Conservation (phyloP, 495 filamentous ascomycete species). For the Aspergillus conjunctus region DNA sequence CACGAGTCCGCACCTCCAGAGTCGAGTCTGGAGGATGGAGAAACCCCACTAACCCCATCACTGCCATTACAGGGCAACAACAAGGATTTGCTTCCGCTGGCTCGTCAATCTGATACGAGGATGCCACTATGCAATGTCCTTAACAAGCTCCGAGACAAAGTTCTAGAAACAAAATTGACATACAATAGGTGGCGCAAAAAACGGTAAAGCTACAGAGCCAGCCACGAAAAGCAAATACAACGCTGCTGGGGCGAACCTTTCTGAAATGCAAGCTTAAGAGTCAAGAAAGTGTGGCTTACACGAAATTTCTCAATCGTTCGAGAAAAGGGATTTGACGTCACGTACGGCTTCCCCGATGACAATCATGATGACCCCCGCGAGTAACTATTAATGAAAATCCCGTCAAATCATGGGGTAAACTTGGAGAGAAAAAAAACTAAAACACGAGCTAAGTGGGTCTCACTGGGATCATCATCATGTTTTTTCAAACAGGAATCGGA, state of each 20-base stretch:
- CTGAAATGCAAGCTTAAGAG: not conserved
- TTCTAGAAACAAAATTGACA: not conserved
- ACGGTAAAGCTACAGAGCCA: not conserved
- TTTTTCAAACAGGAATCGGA: not conserved
- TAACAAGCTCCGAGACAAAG: not conserved
- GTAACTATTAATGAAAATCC: too few species aligned
- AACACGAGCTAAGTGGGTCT: too few species aligned
- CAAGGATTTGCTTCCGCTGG: not conserved
- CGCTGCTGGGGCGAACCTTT: not conserved
- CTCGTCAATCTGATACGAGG: not conserved
- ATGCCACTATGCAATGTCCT: not conserved
- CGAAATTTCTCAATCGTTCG: not conserved
- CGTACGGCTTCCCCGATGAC: slow-evolving; percentile 19
- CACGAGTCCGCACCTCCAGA: too few species aligned
- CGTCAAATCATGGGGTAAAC: not conserved
- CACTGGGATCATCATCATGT: not conserved
- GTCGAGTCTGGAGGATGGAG: slow-evolving; percentile 9
- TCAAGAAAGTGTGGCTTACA: not conserved
- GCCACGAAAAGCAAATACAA: not conserved
- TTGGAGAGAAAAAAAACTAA: not conserved
- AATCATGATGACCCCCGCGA: not conserved
- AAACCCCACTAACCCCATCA: slow-evolving; percentile 15
- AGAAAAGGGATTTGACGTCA: slow-evolving; percentile 22
- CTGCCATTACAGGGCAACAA: not conserved
- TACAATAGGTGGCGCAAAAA: not conserved